Conservation (phyloP, 768 basidiomycete species). For the Pleurotus tuber-regium region DNA sequence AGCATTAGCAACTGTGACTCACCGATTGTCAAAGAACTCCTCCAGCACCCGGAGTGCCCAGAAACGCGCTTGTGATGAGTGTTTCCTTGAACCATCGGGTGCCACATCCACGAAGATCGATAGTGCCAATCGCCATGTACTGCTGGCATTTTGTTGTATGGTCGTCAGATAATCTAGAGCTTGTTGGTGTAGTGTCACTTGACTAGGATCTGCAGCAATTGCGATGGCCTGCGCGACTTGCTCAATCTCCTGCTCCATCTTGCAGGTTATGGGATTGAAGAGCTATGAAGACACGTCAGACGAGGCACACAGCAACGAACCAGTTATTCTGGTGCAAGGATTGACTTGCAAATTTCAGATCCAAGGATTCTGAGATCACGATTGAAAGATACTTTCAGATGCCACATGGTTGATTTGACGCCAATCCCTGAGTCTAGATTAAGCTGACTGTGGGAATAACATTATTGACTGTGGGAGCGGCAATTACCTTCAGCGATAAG, state of each 20-base stretch:
- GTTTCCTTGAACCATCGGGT: constrained; percentile 60
- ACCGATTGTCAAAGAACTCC: constrained; percentile 83
- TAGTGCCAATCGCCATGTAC: constrained; percentile 81
- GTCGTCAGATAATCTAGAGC: constrained; percentile 81
- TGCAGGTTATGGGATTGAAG: background rate
- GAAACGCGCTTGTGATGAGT: constrained; percentile 72
- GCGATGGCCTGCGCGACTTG: constrained; percentile 82
- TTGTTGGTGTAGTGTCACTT: constrained; percentile 72
- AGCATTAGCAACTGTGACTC: too few relatives aligned
- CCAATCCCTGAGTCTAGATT: too few relatives aligned
- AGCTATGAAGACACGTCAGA: constrained; percentile 5
- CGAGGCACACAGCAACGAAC: background rate
- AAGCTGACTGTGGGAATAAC: background rate
- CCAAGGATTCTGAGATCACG: too few relatives aligned
- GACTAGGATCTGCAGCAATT: constrained; percentile 82
- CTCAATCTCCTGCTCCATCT: constrained; percentile 75
- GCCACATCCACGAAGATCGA: constrained; percentile 66
- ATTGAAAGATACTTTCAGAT: too few relatives aligned
- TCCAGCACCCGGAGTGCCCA: constrained; percentile 79
- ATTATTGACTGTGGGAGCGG: background rate
- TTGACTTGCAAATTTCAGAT: background rate
- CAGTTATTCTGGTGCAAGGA: background rate
- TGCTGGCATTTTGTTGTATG: constrained; percentile 71
- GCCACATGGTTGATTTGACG: too few relatives aligned
- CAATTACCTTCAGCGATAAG: too few relatives aligned